Conservation (phyloP, 768 basidiomycete species). For the Brasilioporus rufonigricans region DNA sequence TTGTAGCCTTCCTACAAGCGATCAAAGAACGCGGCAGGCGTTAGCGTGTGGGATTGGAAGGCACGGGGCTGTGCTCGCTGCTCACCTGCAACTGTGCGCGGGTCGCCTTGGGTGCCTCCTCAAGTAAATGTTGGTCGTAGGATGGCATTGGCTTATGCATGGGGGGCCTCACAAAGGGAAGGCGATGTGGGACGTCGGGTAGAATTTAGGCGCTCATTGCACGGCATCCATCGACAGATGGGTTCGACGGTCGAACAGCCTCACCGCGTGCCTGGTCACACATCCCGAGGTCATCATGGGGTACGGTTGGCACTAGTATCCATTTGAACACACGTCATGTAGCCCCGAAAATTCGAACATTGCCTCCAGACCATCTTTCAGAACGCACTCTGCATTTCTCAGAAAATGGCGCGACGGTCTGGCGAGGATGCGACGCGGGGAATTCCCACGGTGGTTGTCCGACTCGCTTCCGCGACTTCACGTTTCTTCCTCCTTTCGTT, state of each 20-base stretch:
- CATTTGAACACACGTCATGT: background rate
- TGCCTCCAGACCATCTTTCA: background rate
- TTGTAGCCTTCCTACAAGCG: constrained; percentile 50
- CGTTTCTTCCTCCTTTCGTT: constrained; percentile 3
- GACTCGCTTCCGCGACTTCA: background rate
- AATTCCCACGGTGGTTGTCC: constrained; percentile 16
- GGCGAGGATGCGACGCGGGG: background rate
- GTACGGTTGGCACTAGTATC: background rate
- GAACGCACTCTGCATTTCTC: background rate
- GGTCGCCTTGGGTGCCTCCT: constrained; percentile 41
- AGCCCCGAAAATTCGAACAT: background rate
- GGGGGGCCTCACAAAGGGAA: background rate
- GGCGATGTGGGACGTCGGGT: constrained; percentile 1
- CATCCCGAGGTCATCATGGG: background rate
- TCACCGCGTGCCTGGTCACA: constrained; percentile 19
- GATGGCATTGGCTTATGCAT: constrained; percentile 23
- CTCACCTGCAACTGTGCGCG: constrained; percentile 43
- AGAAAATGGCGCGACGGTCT: background rate
- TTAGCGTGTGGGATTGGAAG: background rate
- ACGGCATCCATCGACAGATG: background rate
- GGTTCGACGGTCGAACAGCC: constrained; percentile 22
- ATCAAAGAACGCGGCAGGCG: background rate
- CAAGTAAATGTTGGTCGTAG: constrained; percentile 42
- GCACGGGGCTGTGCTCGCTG: constrained; percentile 21
- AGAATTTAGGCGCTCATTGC: constrained; percentile 19